Evolutionary conservation across 1,284 basidiomycete species (phyloP).

Genomic region (Mycena citricolor): DNA sequence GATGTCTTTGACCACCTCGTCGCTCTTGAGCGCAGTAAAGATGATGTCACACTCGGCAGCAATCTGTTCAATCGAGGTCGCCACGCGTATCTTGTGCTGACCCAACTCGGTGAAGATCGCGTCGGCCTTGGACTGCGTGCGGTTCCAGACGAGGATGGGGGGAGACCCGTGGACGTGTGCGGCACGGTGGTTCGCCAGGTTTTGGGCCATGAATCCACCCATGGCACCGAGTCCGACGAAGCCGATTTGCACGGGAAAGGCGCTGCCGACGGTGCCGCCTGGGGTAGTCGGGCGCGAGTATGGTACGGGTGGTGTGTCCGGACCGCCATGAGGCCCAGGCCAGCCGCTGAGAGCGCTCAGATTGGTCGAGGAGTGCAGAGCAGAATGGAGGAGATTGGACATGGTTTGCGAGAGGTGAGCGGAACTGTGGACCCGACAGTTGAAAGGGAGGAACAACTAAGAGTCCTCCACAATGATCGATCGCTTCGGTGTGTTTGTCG

Average conservation of each 20-base stretch:
- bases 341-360: constrained; percentile 9
- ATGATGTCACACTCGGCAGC: constrained; percentile 76
- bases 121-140: constrained; percentile 59
- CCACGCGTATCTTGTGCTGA: constrained; percentile 49
- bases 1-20: constrained; percentile 70
- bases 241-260: constrained; percentile 45
- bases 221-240: constrained; percentile 71
- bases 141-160: constrained; percentile 70
- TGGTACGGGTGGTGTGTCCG: constrained; percentile 37
- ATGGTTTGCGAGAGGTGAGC: no score
- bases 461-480: no score
- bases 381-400: constrained; percentile 16
- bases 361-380: constrained; percentile 13
- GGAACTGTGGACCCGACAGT: no score
- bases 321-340: constrained; percentile 14
- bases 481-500: no score
- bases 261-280: constrained; percentile 22
- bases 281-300: constrained; percentile 62
- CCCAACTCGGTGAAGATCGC: constrained; percentile 56
- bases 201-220: constrained; percentile 73
- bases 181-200: constrained; percentile 58
- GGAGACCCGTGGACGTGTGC: constrained; percentile 34
- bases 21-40: constrained; percentile 74
- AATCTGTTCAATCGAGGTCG: constrained; percentile 55
- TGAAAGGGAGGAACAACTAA: no score